These are phyloP conservation scores for Cucurbita pepo DNA, from an alignment of 306 rosid genomes.

Conservation along the genomic window DNA sequence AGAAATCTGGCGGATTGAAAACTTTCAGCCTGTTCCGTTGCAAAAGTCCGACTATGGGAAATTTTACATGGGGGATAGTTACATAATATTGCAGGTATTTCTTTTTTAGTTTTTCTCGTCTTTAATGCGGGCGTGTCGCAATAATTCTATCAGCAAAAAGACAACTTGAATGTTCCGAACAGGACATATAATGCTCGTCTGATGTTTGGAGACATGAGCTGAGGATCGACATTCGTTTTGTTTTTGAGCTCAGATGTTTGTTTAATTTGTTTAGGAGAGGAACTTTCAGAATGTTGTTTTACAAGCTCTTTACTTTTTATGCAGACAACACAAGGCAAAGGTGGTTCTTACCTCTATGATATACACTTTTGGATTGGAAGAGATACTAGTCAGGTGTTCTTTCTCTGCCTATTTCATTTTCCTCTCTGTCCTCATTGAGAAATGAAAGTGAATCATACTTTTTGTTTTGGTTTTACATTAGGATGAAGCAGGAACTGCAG, in stretches of 20 bases:
- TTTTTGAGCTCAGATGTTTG: neutral
- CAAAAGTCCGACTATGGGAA: slow-evolving; percentile 92
- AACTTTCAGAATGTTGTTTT: neutral
- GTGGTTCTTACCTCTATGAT: slow-evolving; percentile 65
- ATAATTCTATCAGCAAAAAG: neutral
- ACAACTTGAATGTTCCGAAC: neutral
- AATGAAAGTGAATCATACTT: neutral
- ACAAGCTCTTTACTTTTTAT: slow-evolving; percentile 9
- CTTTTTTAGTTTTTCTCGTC: slow-evolving; percentile 6
- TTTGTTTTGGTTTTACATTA: slow-evolving; percentile 9
- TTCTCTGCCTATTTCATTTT: slow-evolving; percentile 3
- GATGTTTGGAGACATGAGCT: neutral
- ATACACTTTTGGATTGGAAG: slow-evolving; percentile 99
- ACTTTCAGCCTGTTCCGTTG: slow-evolving; percentile 84
- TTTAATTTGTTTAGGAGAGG: neutral
- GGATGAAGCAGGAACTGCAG: slow-evolving; percentile 99
- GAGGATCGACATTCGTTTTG: neutral
- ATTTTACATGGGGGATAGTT: slow-evolving; percentile 89
- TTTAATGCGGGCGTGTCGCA: neutral
- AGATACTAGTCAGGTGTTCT: slow-evolving; percentile 87
- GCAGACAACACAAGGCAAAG: slow-evolving; percentile 88
- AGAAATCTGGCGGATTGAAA: slow-evolving; percentile 97
- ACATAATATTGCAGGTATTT: slow-evolving; percentile 75
- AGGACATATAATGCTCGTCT: neutral
- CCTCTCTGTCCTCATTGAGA: slow-evolving; percentile 6